phyloP scores from a whole-genome alignment of 345 rosid species.

The Alliaria petiolata region DNA sequence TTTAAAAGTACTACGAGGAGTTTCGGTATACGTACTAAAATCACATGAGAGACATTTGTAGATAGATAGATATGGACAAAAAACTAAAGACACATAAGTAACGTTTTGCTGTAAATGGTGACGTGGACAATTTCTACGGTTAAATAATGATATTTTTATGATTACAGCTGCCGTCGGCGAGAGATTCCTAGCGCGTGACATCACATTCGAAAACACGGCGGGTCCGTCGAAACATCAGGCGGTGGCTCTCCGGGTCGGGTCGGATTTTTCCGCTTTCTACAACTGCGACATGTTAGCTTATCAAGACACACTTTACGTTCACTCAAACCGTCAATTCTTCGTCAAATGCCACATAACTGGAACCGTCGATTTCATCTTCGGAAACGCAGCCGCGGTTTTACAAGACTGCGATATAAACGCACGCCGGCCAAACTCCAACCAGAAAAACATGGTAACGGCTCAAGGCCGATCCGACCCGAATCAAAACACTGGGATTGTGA shows the following conservation, averaged over 20 bases:
- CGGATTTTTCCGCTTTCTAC: conserved; percentile 59
- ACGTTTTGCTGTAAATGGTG: background rate
- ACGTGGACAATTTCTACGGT: background rate
- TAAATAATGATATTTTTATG: too few relatives aligned
- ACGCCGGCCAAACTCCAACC: conserved; percentile 54
- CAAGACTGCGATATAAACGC: conserved; percentile 72
- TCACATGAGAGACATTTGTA: background rate
- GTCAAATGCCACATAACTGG: conserved; percentile 49
- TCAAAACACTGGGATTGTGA: conserved; percentile 68
- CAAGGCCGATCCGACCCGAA: conserved; percentile 72
- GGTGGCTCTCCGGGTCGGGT: conserved; percentile 65
- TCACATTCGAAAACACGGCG: conserved; percentile 67
- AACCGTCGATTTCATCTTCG: conserved; percentile 75
- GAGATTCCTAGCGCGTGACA: conserved; percentile 65
- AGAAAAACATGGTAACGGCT: conserved; percentile 73
- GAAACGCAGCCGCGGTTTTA: conserved; percentile 59
- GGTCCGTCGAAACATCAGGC: conserved; percentile 87
- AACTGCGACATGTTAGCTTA: conserved; percentile 59
- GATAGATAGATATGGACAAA: background rate
- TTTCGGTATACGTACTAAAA: background rate
- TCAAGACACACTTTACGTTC: conserved; percentile 83
- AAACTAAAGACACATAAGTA: background rate
- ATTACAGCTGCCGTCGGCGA: conserved; percentile 66
- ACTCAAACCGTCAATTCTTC: conserved; percentile 66
- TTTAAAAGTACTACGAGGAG: too few relatives aligned